Conservation (phyloP, 306 rosid species). For the Cucurbita argyrosperma region DNA sequence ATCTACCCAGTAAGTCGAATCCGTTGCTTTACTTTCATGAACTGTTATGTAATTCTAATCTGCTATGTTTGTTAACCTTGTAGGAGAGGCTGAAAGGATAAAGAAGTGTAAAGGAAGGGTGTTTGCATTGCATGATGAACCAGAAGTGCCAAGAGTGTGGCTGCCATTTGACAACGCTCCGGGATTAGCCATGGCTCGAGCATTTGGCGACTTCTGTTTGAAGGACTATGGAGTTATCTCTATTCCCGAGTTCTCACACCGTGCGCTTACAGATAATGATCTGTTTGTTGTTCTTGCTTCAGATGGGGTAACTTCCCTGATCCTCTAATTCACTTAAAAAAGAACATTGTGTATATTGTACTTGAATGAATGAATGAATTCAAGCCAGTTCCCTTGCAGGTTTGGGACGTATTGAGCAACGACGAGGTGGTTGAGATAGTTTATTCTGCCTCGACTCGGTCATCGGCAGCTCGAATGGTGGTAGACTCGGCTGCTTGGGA, state of each 20-base stretch:
- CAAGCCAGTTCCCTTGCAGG: constrained; percentile 21
- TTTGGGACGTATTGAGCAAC: constrained; percentile 93
- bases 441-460: constrained; percentile 48
- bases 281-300: constrained; percentile 88
- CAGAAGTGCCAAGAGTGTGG: constrained; percentile 91
- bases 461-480: constrained; percentile 56
- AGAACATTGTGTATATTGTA: background rate
- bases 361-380: background rate
- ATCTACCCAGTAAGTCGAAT: constrained; percentile 63
- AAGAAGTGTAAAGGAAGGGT: constrained; percentile 79
- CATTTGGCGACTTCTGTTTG: constrained; percentile 87
- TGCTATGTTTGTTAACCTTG: background rate
- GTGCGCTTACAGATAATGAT: constrained; percentile 54
- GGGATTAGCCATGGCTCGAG: constrained; percentile 98
- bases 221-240: constrained; percentile 95
- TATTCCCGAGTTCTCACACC: constrained; percentile 72
- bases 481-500: constrained; percentile 79
- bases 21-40: background rate
- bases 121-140: constrained; percentile 92
- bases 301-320: constrained; percentile 54
- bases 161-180: constrained; percentile 90
- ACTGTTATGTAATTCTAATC: background rate
- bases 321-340: background rate
- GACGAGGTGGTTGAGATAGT: constrained; percentile 84
- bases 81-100: constrained; percentile 92